Base-by-base conservation (phyloP, 2,329 filamentous ascomycete genomes). In the Dactylellina drechsleri region DNA sequence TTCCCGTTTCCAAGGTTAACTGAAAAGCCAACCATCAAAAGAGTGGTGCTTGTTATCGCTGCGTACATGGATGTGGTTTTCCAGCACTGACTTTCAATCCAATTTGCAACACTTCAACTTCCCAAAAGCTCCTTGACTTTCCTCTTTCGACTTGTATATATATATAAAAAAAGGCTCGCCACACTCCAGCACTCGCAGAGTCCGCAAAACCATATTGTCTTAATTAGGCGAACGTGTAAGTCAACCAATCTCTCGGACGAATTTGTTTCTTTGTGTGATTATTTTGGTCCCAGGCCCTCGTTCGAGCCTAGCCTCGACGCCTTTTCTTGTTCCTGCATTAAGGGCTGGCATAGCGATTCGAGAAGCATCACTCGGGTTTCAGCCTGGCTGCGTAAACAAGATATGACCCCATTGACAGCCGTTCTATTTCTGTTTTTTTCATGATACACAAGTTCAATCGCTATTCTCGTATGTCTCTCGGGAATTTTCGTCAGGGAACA, bases 1-100 rank as follows among this genome's bases (percentile, higher is more conserved):
- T 66, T 50, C 70, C 70, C 70, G 52, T 57, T 66, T 50, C 70
- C 70, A 74, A 74, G 70, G 70, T 74, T 74, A 60, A 67, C 50
- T 49, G 60, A 26, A 31, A 57, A 41, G 13, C 53, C 16, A 6
- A 31, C 15, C 49, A 16, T 50, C 40, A 41, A 45, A 65, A 36
- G 31, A 36, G 31, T 36, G 31, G 31, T 45, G 67, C 60, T 74
- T 67, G 70, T 56, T 73, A 73, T 61, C 49, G 61, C 53, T 66
- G 68, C 57, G 40, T 70, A 58, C 66, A 70, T 70, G 66, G 66
- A 57, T 70, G 18, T 59, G 41, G 31, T 45, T 54, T 47, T 45
- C 43, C 57, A 67, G 54, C 36, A 49, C 61, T 61, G 61, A 61
- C 64, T 64, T 57, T 61, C 57, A 67, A 62, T 74, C 40, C 61